Evolutionary conservation across 192 early-diverging fungal species (phyloP).

Genomic region (Podila epicladia): DNA sequence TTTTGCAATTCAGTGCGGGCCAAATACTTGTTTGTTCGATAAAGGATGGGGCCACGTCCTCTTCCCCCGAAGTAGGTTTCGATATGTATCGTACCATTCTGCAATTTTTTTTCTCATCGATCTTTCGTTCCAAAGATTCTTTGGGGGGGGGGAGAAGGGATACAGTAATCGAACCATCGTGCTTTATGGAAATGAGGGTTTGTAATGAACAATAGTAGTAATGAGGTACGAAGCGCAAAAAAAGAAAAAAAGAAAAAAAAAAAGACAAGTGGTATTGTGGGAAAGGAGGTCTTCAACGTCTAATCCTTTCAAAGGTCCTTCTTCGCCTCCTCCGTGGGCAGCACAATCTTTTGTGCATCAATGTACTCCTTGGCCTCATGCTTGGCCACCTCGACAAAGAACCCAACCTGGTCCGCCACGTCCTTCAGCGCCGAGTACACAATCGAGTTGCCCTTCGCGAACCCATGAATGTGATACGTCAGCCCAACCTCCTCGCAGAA

Average conservation of each 20-base stretch:
- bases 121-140: too few species aligned
- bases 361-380: slow-evolving; percentile 48
- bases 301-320: slow-evolving; percentile 9
- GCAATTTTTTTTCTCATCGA: too few species aligned
- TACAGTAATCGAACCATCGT: too few species aligned
- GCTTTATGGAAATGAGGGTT: too few species aligned
- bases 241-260: background rate
- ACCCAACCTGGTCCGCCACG: slow-evolving; percentile 79
- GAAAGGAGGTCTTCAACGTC: background rate
- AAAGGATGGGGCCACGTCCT: too few species aligned
- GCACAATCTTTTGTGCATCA: slow-evolving; percentile 45
- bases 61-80: too few species aligned
- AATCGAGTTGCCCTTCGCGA: slow-evolving; percentile 83
- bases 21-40: too few species aligned
- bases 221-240: too few species aligned
- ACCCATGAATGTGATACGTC: slow-evolving; percentile 81
- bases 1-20: too few species aligned
- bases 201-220: too few species aligned
- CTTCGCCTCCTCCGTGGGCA: slow-evolving; percentile 16
- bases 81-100: too few species aligned
- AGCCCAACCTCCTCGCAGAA: slow-evolving; percentile 82
- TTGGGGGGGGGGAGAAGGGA: too few species aligned
- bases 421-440: slow-evolving; percentile 77
- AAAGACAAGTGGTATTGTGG: background rate
- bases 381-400: slow-evolving; percentile 62